A percentile compares a stretch with the other conserved stretches of the same genome.
phyloP scores from a whole-genome alignment of 2,329 filamentous ascomycete species.

The Orbilia javanica region DNA sequence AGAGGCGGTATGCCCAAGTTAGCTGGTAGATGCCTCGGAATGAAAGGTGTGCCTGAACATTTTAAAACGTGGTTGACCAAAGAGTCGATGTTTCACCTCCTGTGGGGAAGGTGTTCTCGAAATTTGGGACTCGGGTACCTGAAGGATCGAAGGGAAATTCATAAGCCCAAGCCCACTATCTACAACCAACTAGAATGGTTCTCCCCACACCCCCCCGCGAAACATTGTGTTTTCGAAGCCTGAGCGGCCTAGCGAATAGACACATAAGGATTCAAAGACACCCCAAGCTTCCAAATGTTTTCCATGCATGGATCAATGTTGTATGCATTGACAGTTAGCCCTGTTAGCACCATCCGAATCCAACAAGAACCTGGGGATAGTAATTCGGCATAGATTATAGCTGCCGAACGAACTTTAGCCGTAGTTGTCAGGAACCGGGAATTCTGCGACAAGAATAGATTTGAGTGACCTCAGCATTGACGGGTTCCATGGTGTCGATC shows the following conservation, averaged over 20 bases:
- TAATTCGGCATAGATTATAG: conserved; percentile 42
- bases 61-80: conserved; percentile 33
- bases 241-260: conserved; percentile 11
- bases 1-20: conserved; percentile 3
- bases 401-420: conserved; percentile 27
- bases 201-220: conserved; percentile 30
- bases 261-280: background rate
- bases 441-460: conserved; percentile 29
- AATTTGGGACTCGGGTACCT: conserved; percentile 25
- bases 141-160: conserved; percentile 26
- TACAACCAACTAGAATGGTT: conserved; percentile 11
- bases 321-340: conserved; percentile 28
- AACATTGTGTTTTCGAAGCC: conserved; percentile 53
- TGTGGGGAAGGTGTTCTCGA: conserved; percentile 43
- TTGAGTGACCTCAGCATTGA: background rate
- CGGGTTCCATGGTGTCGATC: conserved; percentile 34
- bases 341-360: conserved; percentile 14
- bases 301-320: conserved; percentile 30
- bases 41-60: conserved; percentile 29
- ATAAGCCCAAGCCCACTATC: conserved; percentile 29
- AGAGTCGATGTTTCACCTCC: conserved; percentile 37
- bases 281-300: conserved; percentile 27
- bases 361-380: conserved; percentile 37
- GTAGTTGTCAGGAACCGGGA: conserved; percentile 18
- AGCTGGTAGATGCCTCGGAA: conserved; percentile 4